Base-by-base conservation (phyloP, 176 grass and related monocot genomes). In the Puccinellia tenuiflora region DNA sequence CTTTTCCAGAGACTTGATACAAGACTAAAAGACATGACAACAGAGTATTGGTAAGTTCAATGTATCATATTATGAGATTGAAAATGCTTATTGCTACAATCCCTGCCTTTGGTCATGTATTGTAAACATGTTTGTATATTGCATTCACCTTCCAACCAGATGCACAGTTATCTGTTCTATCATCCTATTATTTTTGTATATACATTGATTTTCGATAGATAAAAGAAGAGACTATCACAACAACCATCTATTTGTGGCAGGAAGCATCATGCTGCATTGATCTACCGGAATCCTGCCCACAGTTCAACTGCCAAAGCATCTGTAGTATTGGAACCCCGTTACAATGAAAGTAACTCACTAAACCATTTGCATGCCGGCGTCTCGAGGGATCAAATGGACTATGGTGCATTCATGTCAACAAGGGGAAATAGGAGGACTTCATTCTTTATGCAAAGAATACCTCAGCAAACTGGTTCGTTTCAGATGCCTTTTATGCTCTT, bases 1-100 rank as follows among this genome's bases (percentile, higher is more conserved):
- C 89, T 85, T 82, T 88, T 78, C 67, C 78, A 85, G 6, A 91
- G 65, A 88, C 85, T 91, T 66, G 89, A 91, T 67, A 82, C 46
- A 26, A 73, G 89, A 51, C 73, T 91, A 46, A 85, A 62, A 85
- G 89, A 91, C 12, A 91, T 91, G 89, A 71, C 81, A 47, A 13
- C 3, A 8, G 89, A 91, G 53, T 91, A 91, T 65, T 82, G 89
- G 89, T 91, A 31, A 80, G 85, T 85, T 69, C 24, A 55, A 20
- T 79, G 31, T 18, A 20, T 51, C 34, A 81, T 35, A 53, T 81
- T 9, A 51, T 51, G 62, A 25, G 47, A 25, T 25, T 39, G 11
- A 45, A 82, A 56, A 51, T 40, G 9, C 51, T 59, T 59, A 72
- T 11, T 26, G 67, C 15, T 72, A 52, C 13, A 53, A 31, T 79